A percentile compares a stretch with the other conserved stretches of the same genome.
phyloP scores from a whole-genome alignment of 352 stramenopile species.

The Pythium pyrilobum region DNA sequence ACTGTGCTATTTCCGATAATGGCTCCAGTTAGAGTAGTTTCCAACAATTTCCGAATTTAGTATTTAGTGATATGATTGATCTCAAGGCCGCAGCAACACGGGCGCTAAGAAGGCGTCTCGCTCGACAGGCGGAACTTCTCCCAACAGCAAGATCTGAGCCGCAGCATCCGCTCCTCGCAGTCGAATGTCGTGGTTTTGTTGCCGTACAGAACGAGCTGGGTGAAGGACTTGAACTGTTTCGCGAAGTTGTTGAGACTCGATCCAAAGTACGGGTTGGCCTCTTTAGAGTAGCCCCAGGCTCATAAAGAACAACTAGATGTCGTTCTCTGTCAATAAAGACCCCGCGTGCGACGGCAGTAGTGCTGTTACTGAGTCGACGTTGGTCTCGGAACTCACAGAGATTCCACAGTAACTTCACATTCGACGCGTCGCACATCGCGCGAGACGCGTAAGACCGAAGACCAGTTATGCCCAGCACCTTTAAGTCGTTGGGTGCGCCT shows the following conservation, averaged over 20 bases:
- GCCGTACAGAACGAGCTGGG: background rate
- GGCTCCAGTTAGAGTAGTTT: too few species aligned
- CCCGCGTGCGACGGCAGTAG: too few species aligned
- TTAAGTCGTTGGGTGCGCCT: background rate
- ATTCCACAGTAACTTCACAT: background rate
- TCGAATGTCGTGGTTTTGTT: background rate
- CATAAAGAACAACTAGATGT: background rate
- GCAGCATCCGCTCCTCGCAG: background rate
- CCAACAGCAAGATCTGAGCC: background rate
- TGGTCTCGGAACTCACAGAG: too few species aligned
- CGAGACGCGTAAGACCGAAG: background rate
- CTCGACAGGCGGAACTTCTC: background rate
- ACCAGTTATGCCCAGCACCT: background rate
- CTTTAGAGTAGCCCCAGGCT: background rate
- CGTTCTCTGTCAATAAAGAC: background rate
- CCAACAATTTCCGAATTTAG: background rate
- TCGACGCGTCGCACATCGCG: background rate
- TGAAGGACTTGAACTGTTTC: background rate
- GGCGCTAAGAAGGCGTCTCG: background rate
- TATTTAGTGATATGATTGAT: background rate
- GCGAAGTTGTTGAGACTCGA: background rate
- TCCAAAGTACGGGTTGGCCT: background rate
- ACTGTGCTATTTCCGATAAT: too few species aligned
- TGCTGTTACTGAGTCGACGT: too few species aligned
- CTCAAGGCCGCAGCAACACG: background rate